Evolutionary conservation across 2,329 filamentous ascomycete genomes (phyloP).

Genomic region (Cladosporium halotolerans): DNA sequence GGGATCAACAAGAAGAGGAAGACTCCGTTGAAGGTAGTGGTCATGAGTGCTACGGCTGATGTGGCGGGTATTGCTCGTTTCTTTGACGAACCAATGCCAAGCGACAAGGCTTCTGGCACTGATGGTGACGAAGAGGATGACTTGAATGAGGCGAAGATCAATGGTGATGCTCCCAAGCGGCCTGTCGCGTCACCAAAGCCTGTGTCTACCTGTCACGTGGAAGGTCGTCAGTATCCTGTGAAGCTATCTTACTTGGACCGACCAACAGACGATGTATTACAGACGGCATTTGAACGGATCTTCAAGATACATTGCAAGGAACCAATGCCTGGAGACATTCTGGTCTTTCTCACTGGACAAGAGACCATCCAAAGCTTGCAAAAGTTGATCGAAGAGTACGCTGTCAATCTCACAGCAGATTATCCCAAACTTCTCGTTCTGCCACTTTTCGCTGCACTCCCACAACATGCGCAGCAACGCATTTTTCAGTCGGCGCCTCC

Average conservation of each 20-base stretch:
- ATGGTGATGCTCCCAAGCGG: background rate
- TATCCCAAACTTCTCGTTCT: constrained; percentile 53
- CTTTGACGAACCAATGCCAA: constrained; percentile 47
- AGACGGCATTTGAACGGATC: constrained; percentile 72
- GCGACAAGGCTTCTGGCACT: constrained; percentile 8
- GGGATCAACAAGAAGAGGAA: constrained; percentile 56
- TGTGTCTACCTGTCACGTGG: constrained; percentile 56
- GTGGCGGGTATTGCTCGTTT: constrained; percentile 71
- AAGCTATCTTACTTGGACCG: constrained; percentile 66
- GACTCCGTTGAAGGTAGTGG: constrained; percentile 73
- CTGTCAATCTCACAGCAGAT: constrained; percentile 54
- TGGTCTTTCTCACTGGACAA: constrained; percentile 88
- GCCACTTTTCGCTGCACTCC: constrained; percentile 83
- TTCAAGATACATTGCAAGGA: constrained; percentile 83
- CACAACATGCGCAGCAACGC: constrained; percentile 76
- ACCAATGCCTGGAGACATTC: constrained; percentile 84
- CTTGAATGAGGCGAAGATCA: background rate
- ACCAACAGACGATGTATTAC: constrained; percentile 74
- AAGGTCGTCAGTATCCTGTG: constrained; percentile 83
- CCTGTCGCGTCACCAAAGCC: background rate
- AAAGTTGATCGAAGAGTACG: constrained; percentile 73
- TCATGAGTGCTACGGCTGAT: constrained; percentile 97
- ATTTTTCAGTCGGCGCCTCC: constrained; percentile 73
- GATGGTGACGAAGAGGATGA: background rate
- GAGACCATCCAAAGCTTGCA: constrained; percentile 84